Base-by-base conservation (phyloP, 2,329 filamentous ascomycete genomes). In the Fusarium caatingaense region DNA sequence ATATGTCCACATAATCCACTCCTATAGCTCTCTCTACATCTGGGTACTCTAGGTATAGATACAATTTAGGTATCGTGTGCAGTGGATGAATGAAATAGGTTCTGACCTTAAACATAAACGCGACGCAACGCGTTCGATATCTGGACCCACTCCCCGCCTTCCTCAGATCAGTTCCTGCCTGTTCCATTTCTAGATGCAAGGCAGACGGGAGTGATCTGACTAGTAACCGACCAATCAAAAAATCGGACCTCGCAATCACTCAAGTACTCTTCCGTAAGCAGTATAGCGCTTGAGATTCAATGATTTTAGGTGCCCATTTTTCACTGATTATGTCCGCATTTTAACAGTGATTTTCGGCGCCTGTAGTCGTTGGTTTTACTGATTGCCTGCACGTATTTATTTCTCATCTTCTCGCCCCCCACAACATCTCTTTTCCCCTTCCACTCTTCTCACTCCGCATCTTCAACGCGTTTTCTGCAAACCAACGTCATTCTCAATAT, bases 341-440 rank as follows among this genome's bases (percentile, higher is more conserved):
- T 67, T 66, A 55, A 42, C 47, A 66, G 55, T 69, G 50, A 64
- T 69, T 71, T 69, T 55, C 37, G 60, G 50, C 28, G 30, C 57
- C 63, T 70, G 42, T 46, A 57, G 47, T 56, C 59, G 48, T 47
- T 71, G 47, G 34, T 60, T 69, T 73, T 71, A 73, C 78, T 80
- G 79, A 81, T 81, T 80, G 75, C 73, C 69, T 69, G 71, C 77
- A 72, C 76, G 72, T 80, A 81, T 80, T 80, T 81, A 80, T 78
- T 73, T 72, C 68, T 61, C 60, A 53, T 56, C 71, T 66, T 68
- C 68, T 66, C 66, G 57, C 69, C 72, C 72, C 78, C 78, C 78
- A 60, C 77, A 71, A 49, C 53, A 50, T 61, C 16, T 28, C 48
- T 62, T 51, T 69, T 67, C 68, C 61, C 58, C 60, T 68, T 68